These are phyloP conservation scores for Cyberlindnera misumaiensis DNA, from an alignment of 805 yeast genomes.

Conservation along the genomic window DNA sequence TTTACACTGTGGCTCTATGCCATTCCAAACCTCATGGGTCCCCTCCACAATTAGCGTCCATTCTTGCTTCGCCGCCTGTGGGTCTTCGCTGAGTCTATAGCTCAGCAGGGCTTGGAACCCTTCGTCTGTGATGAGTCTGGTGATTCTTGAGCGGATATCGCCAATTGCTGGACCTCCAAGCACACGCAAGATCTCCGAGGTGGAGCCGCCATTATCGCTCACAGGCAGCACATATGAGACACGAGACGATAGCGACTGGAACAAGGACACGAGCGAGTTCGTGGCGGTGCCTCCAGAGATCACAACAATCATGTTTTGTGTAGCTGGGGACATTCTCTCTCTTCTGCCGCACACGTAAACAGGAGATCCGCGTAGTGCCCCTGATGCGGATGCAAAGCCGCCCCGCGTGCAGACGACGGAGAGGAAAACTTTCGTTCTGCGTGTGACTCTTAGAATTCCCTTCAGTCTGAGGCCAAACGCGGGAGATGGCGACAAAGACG, in stretches of 20 bases:
- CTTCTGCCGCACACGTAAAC: background rate
- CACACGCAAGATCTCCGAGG: constrained; percentile 79
- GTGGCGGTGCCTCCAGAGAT: constrained; percentile 89
- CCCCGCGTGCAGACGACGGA: no score
- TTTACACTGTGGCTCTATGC: constrained; percentile 48
- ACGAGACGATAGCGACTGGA: constrained; percentile 35
- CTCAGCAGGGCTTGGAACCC: constrained; percentile 33
- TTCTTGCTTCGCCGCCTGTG: constrained; percentile 50
- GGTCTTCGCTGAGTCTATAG: constrained; percentile 43
- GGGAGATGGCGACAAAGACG: constrained; percentile 1
- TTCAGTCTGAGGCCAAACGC: no score
- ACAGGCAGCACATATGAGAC: constrained; percentile 73
- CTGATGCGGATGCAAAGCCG: no score
- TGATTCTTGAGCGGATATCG: constrained; percentile 77
- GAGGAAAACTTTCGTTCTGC: no score
- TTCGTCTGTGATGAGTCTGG: constrained; percentile 58
- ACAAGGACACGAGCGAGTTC: constrained; percentile 60
- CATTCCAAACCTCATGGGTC: constrained; percentile 59
- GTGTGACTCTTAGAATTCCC: no score
- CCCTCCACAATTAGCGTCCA: constrained; percentile 83
- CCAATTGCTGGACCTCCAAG: constrained; percentile 96
- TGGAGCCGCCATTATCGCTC: constrained; percentile 92
- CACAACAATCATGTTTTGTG: constrained; percentile 20
- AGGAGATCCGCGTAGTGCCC: background rate
- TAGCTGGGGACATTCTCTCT: background rate